phyloP scores from a whole-genome alignment of 2,329 filamentous ascomycete species.

The Chalaropsis thielavioides region DNA sequence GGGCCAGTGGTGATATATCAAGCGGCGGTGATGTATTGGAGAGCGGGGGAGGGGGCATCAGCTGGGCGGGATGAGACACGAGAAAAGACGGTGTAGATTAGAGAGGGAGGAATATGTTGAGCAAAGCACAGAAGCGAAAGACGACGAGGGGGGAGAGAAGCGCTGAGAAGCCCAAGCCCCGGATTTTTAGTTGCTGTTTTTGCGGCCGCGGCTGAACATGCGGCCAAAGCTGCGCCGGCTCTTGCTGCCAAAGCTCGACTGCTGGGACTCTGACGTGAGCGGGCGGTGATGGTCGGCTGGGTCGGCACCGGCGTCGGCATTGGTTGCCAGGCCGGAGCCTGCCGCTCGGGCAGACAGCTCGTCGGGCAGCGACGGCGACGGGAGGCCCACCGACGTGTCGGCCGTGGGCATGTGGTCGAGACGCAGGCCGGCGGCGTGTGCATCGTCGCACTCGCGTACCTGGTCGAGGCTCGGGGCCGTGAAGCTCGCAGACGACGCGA shows the following conservation, averaged over 20 bases:
- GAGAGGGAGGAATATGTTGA: not conserved
- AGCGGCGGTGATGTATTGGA: not conserved
- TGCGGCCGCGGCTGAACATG: slow-evolving; percentile 11
- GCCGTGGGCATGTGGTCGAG: not conserved
- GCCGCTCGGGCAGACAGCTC: not conserved
- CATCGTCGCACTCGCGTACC: not conserved
- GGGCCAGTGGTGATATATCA: not conserved
- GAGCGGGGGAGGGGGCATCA: not conserved
- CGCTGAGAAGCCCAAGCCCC: not conserved
- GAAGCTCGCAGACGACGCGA: not conserved
- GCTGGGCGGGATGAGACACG: not conserved
- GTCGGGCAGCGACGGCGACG: not conserved
- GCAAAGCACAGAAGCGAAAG: not conserved
- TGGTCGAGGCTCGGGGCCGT: not conserved
- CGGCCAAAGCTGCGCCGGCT: slow-evolving; percentile 8
- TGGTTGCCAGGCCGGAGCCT: not conserved
- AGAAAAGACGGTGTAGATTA: slow-evolving; percentile 2
- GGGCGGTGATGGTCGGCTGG: not conserved
- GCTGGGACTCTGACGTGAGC: slow-evolving; percentile 9
- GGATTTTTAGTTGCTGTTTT: slow-evolving; percentile 10
- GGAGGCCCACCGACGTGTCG: not conserved
- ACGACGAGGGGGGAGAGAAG: not conserved
- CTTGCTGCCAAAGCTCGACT: slow-evolving; percentile 8
- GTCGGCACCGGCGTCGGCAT: not conserved
- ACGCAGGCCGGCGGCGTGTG: not conserved